Percentiles rank a stretch among this genome's conserved stretches.
Conservation (phyloP, 2,329 filamentous ascomycete genomes). For the Oidium heveae region DNA sequence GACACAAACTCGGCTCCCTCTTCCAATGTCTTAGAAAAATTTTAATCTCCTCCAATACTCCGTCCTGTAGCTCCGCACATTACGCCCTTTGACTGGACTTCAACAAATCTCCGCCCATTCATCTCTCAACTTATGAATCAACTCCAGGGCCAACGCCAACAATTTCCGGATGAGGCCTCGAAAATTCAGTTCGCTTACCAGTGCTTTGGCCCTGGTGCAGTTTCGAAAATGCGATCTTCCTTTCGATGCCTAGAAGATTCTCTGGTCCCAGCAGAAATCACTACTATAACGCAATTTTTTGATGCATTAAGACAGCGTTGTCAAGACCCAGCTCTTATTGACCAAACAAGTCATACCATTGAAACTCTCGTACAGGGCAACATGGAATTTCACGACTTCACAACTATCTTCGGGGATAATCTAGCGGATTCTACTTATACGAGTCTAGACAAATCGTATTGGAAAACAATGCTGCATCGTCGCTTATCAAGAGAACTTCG, state of each 20-base stretch:
- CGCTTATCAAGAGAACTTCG: not conserved
- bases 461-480: not conserved
- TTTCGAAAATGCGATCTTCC: not conserved
- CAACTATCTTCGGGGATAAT: not conserved
- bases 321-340: not conserved
- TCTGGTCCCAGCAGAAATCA: not conserved
- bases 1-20: no score
- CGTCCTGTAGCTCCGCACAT: not conserved
- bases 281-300: not conserved
- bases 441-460: not conserved
- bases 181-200: not conserved
- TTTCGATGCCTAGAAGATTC: not conserved
- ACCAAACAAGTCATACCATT: not conserved
- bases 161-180: no score
- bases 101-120: not conserved
- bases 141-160: not conserved
- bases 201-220: not conserved
- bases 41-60: not conserved
- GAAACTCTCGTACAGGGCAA: not conserved
- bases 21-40: not conserved
- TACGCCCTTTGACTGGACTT: not conserved
- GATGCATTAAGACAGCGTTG: not conserved
- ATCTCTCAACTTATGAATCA: not conserved
- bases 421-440: not conserved
- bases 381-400: not conserved